Evolutionary conservation across 352 stramenopile species (phyloP).

Genomic region (Phytophthora quininea): DNA sequence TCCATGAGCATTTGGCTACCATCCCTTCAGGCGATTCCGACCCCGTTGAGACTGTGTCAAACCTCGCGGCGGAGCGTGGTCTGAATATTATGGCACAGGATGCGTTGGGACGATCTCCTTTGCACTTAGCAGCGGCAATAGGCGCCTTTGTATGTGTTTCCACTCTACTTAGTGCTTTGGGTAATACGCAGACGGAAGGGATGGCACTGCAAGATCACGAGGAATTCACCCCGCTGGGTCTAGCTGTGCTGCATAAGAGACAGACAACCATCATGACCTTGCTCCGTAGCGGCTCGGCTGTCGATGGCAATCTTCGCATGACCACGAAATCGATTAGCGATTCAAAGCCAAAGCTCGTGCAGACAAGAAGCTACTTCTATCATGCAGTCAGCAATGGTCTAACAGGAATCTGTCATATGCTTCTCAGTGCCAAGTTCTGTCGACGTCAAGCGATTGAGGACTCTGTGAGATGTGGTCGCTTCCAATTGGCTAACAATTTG

Average conservation of each 20-base stretch:
- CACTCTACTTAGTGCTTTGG: slow-evolving; percentile 49
- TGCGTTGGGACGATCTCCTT: slow-evolving; percentile 52
- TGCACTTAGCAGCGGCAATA: slow-evolving; percentile 76
- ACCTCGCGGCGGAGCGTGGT: slow-evolving; percentile 55
- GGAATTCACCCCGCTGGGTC: slow-evolving; percentile 61
- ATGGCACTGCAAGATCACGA: slow-evolving; percentile 50
- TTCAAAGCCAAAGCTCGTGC: slow-evolving; percentile 17
- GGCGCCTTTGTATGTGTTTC: slow-evolving; percentile 79
- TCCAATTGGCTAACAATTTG: slow-evolving; percentile 75
- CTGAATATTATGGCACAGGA: slow-evolving; percentile 52
- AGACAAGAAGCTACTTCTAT: slow-evolving; percentile 73
- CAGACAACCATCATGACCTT: slow-evolving; percentile 82
- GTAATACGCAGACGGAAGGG: slow-evolving; percentile 30
- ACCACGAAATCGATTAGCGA: slow-evolving; percentile 14
- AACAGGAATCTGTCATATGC: slow-evolving; percentile 79
- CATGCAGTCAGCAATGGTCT: slow-evolving; percentile 73
- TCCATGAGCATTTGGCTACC: slow-evolving; percentile 35
- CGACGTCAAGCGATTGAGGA: slow-evolving; percentile 80
- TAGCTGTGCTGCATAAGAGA: slow-evolving; percentile 60
- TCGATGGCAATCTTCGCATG: slow-evolving; percentile 56
- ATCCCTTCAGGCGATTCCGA: slow-evolving; percentile 60
- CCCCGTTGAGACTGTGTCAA: slow-evolving; percentile 80
- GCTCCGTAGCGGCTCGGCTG: slow-evolving; percentile 62
- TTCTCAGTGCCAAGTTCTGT: slow-evolving; percentile 74
- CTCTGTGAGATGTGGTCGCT: slow-evolving; percentile 66